Evolutionary conservation across 2,329 filamentous ascomycete species (phyloP).

Genomic region (Ambrosiella beaveri): DNA sequence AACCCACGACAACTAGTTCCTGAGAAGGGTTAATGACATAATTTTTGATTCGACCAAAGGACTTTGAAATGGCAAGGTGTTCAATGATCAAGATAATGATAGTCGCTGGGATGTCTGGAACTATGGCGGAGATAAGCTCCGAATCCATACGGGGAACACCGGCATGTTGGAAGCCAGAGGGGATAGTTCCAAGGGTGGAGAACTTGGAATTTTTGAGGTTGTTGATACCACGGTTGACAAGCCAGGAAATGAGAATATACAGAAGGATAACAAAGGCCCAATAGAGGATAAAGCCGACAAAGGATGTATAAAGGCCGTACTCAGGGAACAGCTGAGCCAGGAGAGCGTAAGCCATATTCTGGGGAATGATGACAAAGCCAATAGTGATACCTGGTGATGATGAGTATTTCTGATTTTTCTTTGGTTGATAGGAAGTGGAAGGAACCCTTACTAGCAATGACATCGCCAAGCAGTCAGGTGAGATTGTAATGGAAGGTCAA

Average conservation of each 20-base stretch:
- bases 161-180: constrained; percentile 58
- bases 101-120: constrained; percentile 58
- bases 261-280: constrained; percentile 83
- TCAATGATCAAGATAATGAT: constrained; percentile 81
- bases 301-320: constrained; percentile 52
- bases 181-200: constrained; percentile 45
- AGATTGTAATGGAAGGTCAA: constrained; percentile 34
- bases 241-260: constrained; percentile 61
- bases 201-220: constrained; percentile 37
- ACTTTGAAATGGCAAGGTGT: constrained; percentile 70
- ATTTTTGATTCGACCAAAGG: constrained; percentile 65
- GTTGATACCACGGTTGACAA: constrained; percentile 44
- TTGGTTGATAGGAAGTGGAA: neutral
- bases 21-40: constrained; percentile 68
- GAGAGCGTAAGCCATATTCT: constrained; percentile 36
- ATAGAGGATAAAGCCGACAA: constrained; percentile 87
- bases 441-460: constrained; percentile 42
- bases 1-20: constrained; percentile 60
- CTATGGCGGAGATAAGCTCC: constrained; percentile 50
- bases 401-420: neutral
- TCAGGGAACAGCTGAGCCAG: constrained; percentile 30
- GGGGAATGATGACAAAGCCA: constrained; percentile 36
- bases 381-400: constrained; percentile 55
- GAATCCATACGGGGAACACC: constrained; percentile 52
- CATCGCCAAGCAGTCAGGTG: constrained; percentile 29